These are phyloP conservation scores for Phaffomyces thermotolerans DNA, from an alignment of 805 yeast species.

Conservation along the genomic window DNA sequence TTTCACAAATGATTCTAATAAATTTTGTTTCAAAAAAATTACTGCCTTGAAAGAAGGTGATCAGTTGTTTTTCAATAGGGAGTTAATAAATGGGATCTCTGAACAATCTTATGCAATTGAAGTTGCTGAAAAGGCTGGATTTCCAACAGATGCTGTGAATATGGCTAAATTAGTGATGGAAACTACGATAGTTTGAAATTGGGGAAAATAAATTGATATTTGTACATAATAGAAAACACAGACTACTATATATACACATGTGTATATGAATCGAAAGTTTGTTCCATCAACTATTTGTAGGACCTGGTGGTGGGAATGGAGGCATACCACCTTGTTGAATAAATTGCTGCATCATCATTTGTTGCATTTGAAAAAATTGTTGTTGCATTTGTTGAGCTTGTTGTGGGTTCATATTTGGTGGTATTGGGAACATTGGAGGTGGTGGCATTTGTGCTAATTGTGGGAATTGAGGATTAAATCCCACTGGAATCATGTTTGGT, in stretches of 20 bases:
- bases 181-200: background rate
- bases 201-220: background rate
- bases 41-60: constrained; percentile 27
- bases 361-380: constrained; percentile 24
- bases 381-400: constrained; percentile 25
- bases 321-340: constrained; percentile 2
- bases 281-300: constrained; percentile 1
- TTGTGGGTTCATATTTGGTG: constrained; percentile 21
- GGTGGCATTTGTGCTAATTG: constrained; percentile 8
- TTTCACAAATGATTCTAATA: constrained; percentile 58
- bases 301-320: background rate
- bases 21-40: constrained; percentile 53
- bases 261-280: background rate
- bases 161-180: constrained; percentile 70
- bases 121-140: constrained; percentile 90
- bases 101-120: constrained; percentile 95
- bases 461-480: constrained; percentile 7
- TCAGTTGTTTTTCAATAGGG: constrained; percentile 74
- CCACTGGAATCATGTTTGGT: constrained; percentile 8
- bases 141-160: constrained; percentile 75
- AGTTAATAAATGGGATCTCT: constrained; percentile 85
- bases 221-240: background rate
- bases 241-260: too few relatives aligned
- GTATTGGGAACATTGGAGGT: constrained; percentile 16
- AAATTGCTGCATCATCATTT: constrained; percentile 23